Percentiles rank a stretch among this genome's conserved stretches.
Conservation (phyloP, 805 yeast species). For the Pichia thaimueangensis region DNA sequence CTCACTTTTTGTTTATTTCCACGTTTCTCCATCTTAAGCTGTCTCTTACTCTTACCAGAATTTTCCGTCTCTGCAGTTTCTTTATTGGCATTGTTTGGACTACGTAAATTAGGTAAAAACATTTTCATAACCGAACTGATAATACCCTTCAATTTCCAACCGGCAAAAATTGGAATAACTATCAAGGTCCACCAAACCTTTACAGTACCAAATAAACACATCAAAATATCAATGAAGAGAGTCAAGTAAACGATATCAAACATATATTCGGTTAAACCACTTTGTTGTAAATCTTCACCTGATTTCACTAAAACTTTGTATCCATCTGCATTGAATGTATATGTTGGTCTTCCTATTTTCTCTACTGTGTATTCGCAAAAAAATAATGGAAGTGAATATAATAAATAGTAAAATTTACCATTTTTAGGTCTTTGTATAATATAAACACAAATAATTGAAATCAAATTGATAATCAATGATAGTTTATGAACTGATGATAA, state of each 20-base stretch:
- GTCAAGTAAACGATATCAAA: conserved; percentile 66
- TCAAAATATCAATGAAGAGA: conserved; percentile 48
- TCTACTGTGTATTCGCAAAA: conserved; percentile 49
- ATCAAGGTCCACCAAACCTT: conserved; percentile 52
- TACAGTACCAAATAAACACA: conserved; percentile 48
- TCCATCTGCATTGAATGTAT: conserved; percentile 32
- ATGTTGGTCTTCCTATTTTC: conserved; percentile 54
- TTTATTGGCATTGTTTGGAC: not conserved
- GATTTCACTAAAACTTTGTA: conserved; percentile 37
- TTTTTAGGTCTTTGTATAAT: conserved; percentile 39
- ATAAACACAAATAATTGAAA: conserved; percentile 34
- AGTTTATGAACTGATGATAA: conserved; percentile 29
- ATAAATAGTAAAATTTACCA: conserved; percentile 37
- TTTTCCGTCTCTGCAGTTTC: conserved; percentile 2
- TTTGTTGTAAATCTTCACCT: conserved; percentile 56
- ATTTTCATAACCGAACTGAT: conserved; percentile 24
- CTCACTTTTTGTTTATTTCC: conserved; percentile 20
- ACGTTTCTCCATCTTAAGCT: conserved; percentile 34
- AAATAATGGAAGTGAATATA: conserved; percentile 37
- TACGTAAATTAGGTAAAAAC: conserved; percentile 14
- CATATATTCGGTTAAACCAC: conserved; percentile 66
- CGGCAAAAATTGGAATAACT: conserved; percentile 48
- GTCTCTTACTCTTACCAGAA: conserved; percentile 31
- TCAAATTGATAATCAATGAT: conserved; percentile 34
- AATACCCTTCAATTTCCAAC: conserved; percentile 39